A percentile compares a stretch with the other conserved stretches of the same genome.
phyloP scores from a whole-genome alignment of 2,329 filamentous ascomycete species.

The Fusarium sp. region DNA sequence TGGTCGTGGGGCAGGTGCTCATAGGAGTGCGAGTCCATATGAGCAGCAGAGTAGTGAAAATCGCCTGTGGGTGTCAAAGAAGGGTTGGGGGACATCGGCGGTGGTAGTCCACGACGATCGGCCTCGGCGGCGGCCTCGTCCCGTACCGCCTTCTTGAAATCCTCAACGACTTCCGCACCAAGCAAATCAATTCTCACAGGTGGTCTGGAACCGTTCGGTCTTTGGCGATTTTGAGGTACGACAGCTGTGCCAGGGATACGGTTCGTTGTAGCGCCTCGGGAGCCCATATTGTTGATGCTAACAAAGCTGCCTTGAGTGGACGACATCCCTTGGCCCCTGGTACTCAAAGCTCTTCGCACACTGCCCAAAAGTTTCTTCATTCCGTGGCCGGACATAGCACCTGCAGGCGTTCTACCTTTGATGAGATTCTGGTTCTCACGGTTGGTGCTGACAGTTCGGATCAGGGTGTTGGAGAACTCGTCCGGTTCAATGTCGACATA shows the following conservation, averaged over 20 bases:
- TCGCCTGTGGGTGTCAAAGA: slow-evolving; percentile 47
- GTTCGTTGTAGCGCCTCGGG: slow-evolving; percentile 66
- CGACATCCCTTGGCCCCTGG: slow-evolving; percentile 58
- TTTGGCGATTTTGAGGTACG: slow-evolving; percentile 65
- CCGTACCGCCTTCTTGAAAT: slow-evolving; percentile 80
- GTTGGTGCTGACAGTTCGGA: slow-evolving; percentile 66
- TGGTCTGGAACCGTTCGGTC: slow-evolving; percentile 58
- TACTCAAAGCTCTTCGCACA: slow-evolving; percentile 84
- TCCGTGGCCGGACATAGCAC: slow-evolving; percentile 75
- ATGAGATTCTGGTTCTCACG: slow-evolving; percentile 53
- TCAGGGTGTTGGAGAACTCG: slow-evolving; percentile 58
- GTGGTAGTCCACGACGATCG: slow-evolving; percentile 42
- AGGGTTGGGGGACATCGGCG: slow-evolving; percentile 39
- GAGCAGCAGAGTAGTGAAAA: slow-evolving; percentile 58
- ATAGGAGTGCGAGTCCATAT: slow-evolving; percentile 55
- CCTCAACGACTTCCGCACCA: slow-evolving; percentile 80
- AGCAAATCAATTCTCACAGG: slow-evolving; percentile 82
- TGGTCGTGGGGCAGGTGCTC: slow-evolving; percentile 50
- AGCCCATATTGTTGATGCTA: slow-evolving; percentile 61
- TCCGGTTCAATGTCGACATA: slow-evolving; percentile 77
- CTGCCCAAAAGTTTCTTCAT: slow-evolving; percentile 90
- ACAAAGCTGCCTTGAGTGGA: slow-evolving; percentile 61
- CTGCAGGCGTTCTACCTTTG: slow-evolving; percentile 63
- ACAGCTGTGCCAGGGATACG: slow-evolving; percentile 69
- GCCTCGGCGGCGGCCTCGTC: slow-evolving; percentile 66